phyloP scores from a whole-genome alignment of 352 stramenopile species.

The Globisporangium heterothallicum region DNA sequence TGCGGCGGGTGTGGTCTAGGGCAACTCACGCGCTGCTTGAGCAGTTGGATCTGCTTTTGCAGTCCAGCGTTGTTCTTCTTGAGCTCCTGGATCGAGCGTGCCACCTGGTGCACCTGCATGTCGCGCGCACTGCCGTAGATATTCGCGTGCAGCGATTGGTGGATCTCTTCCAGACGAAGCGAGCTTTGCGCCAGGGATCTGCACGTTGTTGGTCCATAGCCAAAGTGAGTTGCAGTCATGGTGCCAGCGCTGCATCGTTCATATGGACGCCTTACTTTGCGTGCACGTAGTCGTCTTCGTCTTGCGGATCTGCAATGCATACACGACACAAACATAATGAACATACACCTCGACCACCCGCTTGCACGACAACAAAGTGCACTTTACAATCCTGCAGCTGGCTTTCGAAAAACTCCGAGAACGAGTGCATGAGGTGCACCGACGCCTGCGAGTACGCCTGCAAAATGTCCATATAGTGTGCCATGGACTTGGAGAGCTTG shows the following conservation, averaged over 20 bases:
- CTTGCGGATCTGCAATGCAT: constrained; percentile 10
- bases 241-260: no score
- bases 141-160: constrained; percentile 47
- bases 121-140: constrained; percentile 38
- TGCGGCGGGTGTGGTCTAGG: no score
- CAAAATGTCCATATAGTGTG: constrained; percentile 32
- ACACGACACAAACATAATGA: constrained; percentile 1
- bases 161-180: constrained; percentile 50
- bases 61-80: constrained; percentile 29
- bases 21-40: constrained; percentile 43
- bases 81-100: constrained; percentile 39
- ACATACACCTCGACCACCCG: no score
- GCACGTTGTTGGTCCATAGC: no score
- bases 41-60: constrained; percentile 37
- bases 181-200: constrained; percentile 45
- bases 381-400: constrained; percentile 45
- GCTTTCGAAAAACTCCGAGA: constrained; percentile 54
- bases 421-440: constrained; percentile 42
- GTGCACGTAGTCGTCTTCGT: constrained; percentile 18
- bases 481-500: constrained; percentile 48
- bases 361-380: no score
- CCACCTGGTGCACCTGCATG: constrained; percentile 36
- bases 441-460: constrained; percentile 42
- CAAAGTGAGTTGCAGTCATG: no score
- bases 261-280: constrained; percentile 17